Base-by-base conservation (phyloP, 805 yeast genomes). In the Wickerhamiella siamensis region DNA sequence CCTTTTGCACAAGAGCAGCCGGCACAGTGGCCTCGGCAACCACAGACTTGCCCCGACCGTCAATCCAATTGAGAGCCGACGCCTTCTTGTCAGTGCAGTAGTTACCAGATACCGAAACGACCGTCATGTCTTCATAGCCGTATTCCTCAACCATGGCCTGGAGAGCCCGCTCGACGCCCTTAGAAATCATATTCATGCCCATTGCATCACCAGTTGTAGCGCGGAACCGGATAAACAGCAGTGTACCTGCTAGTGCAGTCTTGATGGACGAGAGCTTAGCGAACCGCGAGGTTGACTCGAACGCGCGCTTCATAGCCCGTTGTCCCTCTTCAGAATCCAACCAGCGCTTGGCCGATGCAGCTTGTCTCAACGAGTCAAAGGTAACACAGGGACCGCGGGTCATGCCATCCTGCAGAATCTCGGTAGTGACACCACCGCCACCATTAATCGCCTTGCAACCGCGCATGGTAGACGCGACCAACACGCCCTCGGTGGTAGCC, bases 131-230 rank as follows among this genome's bases (percentile, higher is more conserved):
- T 19, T 75, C 77, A 76, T 88, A 91, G 3, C 95, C 97, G 59
- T 79, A 78, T 53, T 79, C 87, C 54, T 79, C 82, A 34, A 72
- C 75, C 95, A 91, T 84, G 59, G 72, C 75, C 47, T 77, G 77
- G 56, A 91, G 72, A 1, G 95, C 75, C 59, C 68, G 71, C 59
- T 91, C 99, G 36, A 86, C 95, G 62, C 98, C 99, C 65, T 91
- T 91, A 22, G 97, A 88, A 47, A 91, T 91, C 99, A 91, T 91
- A 61, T 91, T 91, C 99, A 91, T 91, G 50, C 99, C 99, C 99
- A 91, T 91, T 16, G 99, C 99, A 67, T 91, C 99, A 62, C 99
- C 99, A 16, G 99, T 91, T 32, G 95, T 86, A n/a, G 99, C 93
- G 60, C 87, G 77, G 69, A 91, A 91, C 57, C 99, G 77, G 53